Conservation (phyloP, 2,329 filamentous ascomycete genomes). For the Fusarium sp. region DNA sequence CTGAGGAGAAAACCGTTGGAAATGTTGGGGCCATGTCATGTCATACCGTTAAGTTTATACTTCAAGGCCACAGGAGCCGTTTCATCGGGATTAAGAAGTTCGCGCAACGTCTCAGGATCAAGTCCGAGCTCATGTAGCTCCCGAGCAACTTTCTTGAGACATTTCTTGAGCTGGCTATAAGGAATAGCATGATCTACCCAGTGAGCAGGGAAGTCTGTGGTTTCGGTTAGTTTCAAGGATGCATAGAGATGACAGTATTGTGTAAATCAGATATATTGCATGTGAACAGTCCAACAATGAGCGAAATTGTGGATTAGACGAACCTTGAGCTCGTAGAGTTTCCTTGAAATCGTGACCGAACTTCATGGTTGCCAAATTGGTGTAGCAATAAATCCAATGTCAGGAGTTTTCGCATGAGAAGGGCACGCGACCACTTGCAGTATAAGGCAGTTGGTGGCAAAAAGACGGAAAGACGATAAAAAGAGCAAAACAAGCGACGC, state of each 20-base stretch:
- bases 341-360: constrained; percentile 84
- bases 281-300: not conserved
- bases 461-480: constrained; percentile 11
- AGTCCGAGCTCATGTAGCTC: constrained; percentile 80
- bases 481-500: constrained; percentile 5
- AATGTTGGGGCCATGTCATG: not conserved
- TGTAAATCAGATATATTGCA: not conserved
- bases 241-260: not conserved
- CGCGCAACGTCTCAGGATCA: constrained; percentile 75
- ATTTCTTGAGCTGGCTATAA: constrained; percentile 88
- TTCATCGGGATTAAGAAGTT: constrained; percentile 68
- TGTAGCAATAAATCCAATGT: constrained; percentile 12
- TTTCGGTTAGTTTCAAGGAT: constrained; percentile 7
- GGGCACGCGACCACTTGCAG: constrained; percentile 42
- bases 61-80: constrained; percentile 61
- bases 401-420: constrained; percentile 24
- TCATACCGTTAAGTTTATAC: constrained; percentile 67
- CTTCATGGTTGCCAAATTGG: constrained; percentile 72
- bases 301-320: constrained; percentile 3
- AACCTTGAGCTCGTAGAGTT: constrained; percentile 72
- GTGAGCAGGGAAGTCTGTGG: constrained; percentile 75
- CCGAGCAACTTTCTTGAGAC: constrained; percentile 81
- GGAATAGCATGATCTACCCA: constrained; percentile 82
- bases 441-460: constrained; percentile 29
- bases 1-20: constrained; percentile 27